Evolutionary conservation across 73 alveolate genomes (phyloP).

Genomic region (Blepharisma japonicum): DNA sequence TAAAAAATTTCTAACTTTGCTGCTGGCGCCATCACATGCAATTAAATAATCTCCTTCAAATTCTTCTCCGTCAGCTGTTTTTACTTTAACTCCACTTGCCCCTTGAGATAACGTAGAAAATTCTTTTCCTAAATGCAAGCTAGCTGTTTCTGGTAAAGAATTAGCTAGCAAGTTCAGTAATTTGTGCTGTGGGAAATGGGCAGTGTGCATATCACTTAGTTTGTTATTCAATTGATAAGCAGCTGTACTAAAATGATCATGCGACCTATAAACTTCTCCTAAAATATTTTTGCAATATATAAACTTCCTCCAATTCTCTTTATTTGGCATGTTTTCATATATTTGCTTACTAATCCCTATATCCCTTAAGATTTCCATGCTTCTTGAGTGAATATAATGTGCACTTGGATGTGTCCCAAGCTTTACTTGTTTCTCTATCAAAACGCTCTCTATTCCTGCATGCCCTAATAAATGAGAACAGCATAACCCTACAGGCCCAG

Average conservation of each 20-base stretch:
- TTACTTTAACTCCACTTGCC: too few species aligned
- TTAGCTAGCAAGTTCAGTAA: neutral
- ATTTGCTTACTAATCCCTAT: neutral
- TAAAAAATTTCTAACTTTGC: neutral
- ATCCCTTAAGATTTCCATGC: conserved; percentile 14
- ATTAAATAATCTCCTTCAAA: conserved; percentile 20
- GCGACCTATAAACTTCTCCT: conserved; percentile 3
- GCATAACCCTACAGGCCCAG: conserved; percentile 20
- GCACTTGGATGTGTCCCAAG: conserved; percentile 32
- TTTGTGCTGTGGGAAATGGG: conserved; percentile 17
- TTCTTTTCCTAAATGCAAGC: neutral
- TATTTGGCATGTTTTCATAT: neutral
- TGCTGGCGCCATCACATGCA: conserved; percentile 33
- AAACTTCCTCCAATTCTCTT: conserved; percentile 2
- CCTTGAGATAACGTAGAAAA: neutral
- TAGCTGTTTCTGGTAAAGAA: neutral
- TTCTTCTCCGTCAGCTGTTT: conserved; percentile 11
- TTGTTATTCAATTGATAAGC: neutral
- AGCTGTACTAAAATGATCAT: neutral
- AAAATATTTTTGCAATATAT: neutral
- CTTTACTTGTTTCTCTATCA: neutral
- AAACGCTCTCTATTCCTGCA: neutral
- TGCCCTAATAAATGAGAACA: neutral
- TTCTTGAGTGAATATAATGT: conserved; percentile 17
- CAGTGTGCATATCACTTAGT: neutral